Base-by-base conservation (phyloP, 2,329 filamentous ascomycete genomes). In the Epichloe scottii region DNA sequence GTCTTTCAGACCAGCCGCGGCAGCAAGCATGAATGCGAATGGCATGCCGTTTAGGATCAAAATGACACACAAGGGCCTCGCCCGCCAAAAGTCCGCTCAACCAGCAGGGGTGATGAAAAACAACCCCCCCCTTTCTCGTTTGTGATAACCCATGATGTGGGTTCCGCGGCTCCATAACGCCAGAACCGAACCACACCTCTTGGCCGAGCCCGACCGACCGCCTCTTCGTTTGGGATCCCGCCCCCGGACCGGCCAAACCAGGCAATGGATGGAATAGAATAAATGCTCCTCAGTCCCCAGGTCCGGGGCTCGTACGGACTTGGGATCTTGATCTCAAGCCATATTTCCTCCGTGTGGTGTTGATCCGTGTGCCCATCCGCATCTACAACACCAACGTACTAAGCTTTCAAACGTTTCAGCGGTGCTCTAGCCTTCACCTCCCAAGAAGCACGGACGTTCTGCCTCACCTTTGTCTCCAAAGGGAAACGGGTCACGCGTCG, bases 81-180 rank as follows among this genome's bases (percentile, higher is more conserved):
- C 35, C 14, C 35, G 35, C 35, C n/a, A 30, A 30, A 10, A 10
- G 26, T 30, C 26, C 26, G 26, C 26, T 30, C 26, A 30, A 10
- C 26, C 26, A 3, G 8, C 26, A 30, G 3, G 35, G 3, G 35
- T 35, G 5, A 44, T 3, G 38, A 17, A 19, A 40, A 19, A 1
- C 41, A 30, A 10, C 10, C 43, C 10, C 43, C 19, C 5, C 8
- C 12, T 10, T 6, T 8, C 10, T 15, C 19, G 21, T 40, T 33
- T 23, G 39, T 53, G 52, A 42, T 46, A 57, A 54, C 53, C 51
- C 53, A 56, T 44, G 34, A 51, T 46, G 51, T 53, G 51, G 51
- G 48, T 26, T 48, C 40, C 48, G 39, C 14, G 48, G 39, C 51
- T 53, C 51, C 48, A 51, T 51, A 43, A 53, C 26, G 48, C 48